Percentiles rank a stretch among this genome's conserved stretches.
These are phyloP conservation scores for Thermomucor indicae-seudaticae DNA, from an alignment of 371 early-diverging fungal genomes.

Conservation along the genomic window DNA sequence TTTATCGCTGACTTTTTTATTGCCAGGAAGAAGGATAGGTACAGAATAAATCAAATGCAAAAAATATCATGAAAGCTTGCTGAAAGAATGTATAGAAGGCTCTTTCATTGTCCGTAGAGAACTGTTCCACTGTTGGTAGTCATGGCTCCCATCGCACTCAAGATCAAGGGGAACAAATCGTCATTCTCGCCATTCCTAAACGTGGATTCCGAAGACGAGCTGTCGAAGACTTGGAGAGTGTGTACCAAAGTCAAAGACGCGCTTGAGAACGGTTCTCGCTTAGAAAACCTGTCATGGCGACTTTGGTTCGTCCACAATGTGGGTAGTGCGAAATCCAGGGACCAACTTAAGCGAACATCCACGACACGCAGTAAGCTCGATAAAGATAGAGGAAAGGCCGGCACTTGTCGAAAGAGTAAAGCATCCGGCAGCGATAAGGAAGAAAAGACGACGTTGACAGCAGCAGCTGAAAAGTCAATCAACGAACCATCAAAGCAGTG, in stretches of 20 bases:
- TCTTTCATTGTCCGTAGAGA: no score
- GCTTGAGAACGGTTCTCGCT: constrained; percentile 75
- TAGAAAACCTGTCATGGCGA: constrained; percentile 88
- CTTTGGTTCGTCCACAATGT: constrained; percentile 77
- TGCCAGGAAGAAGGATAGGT: no score
- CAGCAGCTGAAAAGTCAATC: no score
- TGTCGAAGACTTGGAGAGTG: constrained; percentile 77
- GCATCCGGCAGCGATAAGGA: no score
- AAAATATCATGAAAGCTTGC: no score
- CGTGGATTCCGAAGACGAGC: constrained; percentile 63
- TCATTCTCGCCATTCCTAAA: constrained; percentile 60
- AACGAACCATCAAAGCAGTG: no score
- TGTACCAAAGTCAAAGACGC: constrained; percentile 87
- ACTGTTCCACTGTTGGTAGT: no score
- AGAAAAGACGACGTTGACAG: no score
- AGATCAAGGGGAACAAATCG: constrained; percentile 67
- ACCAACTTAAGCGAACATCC: constrained; percentile 1
- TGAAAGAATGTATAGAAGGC: no score
- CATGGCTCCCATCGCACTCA: constrained; percentile 73
- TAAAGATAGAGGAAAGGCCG: not conserved
- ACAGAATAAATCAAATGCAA: no score
- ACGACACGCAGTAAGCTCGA: not conserved
- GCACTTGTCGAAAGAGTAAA: not conserved
- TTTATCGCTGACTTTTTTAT: no score
- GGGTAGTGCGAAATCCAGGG: constrained; percentile 23